Conservation (phyloP, 768 basidiomycete genomes). For the Auricularia heimuer region DNA sequence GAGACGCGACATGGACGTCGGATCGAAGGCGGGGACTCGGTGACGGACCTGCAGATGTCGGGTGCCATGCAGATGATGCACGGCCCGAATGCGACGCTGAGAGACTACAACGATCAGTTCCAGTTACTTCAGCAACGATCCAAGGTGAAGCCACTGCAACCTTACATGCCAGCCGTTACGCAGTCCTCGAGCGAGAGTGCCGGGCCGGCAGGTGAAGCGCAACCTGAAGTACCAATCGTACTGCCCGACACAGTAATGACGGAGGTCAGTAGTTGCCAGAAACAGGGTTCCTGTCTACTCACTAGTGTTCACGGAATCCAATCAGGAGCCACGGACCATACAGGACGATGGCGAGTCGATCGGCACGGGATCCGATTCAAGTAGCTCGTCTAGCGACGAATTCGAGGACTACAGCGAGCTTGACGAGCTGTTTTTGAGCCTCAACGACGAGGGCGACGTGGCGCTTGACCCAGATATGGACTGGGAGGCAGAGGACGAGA, state of each 20-base stretch:
- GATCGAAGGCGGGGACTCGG: slow-evolving; percentile 12
- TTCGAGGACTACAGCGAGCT: neutral
- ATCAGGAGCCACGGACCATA: too few species aligned
- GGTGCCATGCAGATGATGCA: neutral
- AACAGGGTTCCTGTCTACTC: too few species aligned
- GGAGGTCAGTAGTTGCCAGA: too few species aligned
- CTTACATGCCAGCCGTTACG: neutral
- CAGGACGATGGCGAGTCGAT: neutral
- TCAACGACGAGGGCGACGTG: neutral
- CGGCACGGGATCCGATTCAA: neutral
- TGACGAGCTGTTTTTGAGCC: neutral
- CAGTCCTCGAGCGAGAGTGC: neutral
- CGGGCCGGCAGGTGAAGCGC: neutral
- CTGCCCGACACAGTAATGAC: too few species aligned
- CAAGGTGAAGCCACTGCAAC: slow-evolving; percentile 3
- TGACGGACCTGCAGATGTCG: neutral
- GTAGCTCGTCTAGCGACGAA: neutral
- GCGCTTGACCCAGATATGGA: neutral
- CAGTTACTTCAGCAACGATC: slow-evolving; percentile 11
- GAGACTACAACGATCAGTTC: slow-evolving; percentile 20
- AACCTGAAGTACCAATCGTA: neutral
- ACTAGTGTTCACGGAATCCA: too few species aligned
- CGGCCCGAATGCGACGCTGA: slow-evolving; percentile 6
- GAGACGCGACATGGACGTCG: slow-evolving; percentile 11
- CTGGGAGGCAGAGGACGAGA: neutral